Conservation (phyloP, 2,329 filamentous ascomycete genomes). For the Fusarium miscanthi region DNA sequence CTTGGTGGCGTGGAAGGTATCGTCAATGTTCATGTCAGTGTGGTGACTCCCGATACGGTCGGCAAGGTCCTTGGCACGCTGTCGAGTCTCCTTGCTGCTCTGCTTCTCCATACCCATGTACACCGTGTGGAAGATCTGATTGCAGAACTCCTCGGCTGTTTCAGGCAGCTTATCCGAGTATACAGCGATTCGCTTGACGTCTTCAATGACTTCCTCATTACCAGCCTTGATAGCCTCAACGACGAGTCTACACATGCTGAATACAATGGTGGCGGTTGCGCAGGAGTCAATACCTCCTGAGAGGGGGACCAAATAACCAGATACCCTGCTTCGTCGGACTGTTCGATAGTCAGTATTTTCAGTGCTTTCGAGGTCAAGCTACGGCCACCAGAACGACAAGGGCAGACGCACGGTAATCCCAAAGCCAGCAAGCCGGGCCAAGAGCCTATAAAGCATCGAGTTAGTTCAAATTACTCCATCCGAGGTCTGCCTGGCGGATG, state of each 20-base stretch:
- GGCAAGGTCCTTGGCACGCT: slow-evolving; percentile 70
- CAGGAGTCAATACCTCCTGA: slow-evolving; percentile 41
- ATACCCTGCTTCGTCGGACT: slow-evolving; percentile 27
- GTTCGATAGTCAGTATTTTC: background rate
- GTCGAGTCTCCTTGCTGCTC: slow-evolving; percentile 72
- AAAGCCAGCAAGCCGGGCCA: slow-evolving; percentile 30
- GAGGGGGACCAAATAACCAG: slow-evolving; percentile 26
- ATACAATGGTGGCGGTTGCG: slow-evolving; percentile 43
- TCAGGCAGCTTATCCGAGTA: slow-evolving; percentile 54
- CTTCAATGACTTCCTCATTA: slow-evolving; percentile 52
- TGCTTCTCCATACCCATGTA: slow-evolving; percentile 76
- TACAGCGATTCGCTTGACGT: slow-evolving; percentile 43
- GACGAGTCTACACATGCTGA: slow-evolving; percentile 67
- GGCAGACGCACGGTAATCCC: slow-evolving; percentile 18
- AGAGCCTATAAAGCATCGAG: slow-evolving; percentile 4
- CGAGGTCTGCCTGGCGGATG: background rate
- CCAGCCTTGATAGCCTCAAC: slow-evolving; percentile 28
- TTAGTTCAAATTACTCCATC: background rate
- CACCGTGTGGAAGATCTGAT: slow-evolving; percentile 51
- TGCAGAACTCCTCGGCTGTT: slow-evolving; percentile 66
- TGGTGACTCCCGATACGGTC: slow-evolving; percentile 77
- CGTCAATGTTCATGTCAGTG: slow-evolving; percentile 78
- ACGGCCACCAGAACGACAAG: background rate
- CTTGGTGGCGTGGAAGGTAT: slow-evolving; percentile 63
- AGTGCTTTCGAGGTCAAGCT: background rate